Conservation (phyloP, 345 rosid genomes). For the Dimocarpus longan region DNA sequence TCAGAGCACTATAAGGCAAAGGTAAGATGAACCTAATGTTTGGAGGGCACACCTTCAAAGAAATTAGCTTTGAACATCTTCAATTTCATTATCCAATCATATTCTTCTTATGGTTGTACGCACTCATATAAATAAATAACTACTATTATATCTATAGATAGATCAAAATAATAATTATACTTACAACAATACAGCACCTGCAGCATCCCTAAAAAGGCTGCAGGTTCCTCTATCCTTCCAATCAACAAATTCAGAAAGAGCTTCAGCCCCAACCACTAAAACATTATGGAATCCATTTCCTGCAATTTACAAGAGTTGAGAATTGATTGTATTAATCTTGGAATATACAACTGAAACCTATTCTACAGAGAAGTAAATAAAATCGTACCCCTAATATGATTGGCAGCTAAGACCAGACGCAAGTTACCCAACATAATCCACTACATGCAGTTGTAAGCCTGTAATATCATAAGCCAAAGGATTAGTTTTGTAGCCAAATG, state of each 20-base stretch:
- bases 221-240: slow-evolving; percentile 96
- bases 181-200: slow-evolving; percentile 93
- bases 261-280: slow-evolving; percentile 87
- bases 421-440: slow-evolving; percentile 53
- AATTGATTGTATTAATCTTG: slow-evolving; percentile 16
- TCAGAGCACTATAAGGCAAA: background rate
- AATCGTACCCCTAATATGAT: slow-evolving; percentile 83
- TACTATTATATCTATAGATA: background rate
- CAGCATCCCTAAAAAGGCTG: slow-evolving; percentile 96
- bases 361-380: slow-evolving; percentile 15
- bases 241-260: slow-evolving; percentile 82
- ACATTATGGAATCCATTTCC: slow-evolving; percentile 88
- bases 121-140: background rate
- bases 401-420: slow-evolving; percentile 90
- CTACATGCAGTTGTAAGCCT: slow-evolving; percentile 69
- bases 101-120: background rate
- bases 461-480: slow-evolving; percentile 95
- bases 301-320: slow-evolving; percentile 28
- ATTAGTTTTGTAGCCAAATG: slow-evolving; percentile 75
- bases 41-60: background rate
- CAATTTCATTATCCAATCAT: background rate
- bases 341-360: slow-evolving; percentile 4
- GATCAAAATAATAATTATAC: slow-evolving; percentile 35
- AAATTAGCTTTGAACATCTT: background rate
- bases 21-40: background rate